Base-by-base conservation (phyloP, 768 basidiomycete genomes). In the Lentinula sp. region DNA sequence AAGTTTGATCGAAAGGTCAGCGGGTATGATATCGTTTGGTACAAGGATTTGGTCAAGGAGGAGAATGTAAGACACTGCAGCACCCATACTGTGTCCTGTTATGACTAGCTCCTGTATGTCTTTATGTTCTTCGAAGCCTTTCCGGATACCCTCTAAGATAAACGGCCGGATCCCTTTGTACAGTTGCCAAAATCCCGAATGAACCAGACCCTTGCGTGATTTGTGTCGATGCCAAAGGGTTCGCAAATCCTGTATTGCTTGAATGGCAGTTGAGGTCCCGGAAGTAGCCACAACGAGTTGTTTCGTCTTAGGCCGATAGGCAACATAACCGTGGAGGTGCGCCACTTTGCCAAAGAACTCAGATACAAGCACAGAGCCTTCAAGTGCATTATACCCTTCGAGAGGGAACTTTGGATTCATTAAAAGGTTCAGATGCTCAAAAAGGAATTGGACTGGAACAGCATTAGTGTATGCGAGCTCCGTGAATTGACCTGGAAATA, bases 61-160 rank as follows among this genome's bases (percentile, higher is more conserved):
- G 46, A 84, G 72, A 23, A 86, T 70, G 68, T 81, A 82, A 15
- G 76, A 73, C n/a, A 86, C 66, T 20, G 77, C 77, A 20, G 75
- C 82, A 45, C 85, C 83, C 79, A 85, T 79, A 59, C 82, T 84
- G 66, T 86, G 84, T 1, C 83, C 85, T 0, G 81, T 82, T 35
- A 85, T 63, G 13, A 83, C 76, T 16, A 85, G 58, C 64, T 83
- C 81, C 18, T 61, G 54, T 2, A 71, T 66, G 10, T 63, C 63
- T 33, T 73, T 67, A 6, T 79, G 67, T 57, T 73, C 68, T 13
- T 67, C 46, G 12, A 84, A 65, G 6, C 75, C 79, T 61, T 73
- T 71, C 23, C 67, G 67, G 20, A 86, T 67, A 5, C 71, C 75
- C 18, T 73, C 68, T 7, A 80, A 64, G 0, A 76, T 71, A 16